Conservation (phyloP, 805 yeast species). For the Zygosaccharomyces rouxii region DNA sequence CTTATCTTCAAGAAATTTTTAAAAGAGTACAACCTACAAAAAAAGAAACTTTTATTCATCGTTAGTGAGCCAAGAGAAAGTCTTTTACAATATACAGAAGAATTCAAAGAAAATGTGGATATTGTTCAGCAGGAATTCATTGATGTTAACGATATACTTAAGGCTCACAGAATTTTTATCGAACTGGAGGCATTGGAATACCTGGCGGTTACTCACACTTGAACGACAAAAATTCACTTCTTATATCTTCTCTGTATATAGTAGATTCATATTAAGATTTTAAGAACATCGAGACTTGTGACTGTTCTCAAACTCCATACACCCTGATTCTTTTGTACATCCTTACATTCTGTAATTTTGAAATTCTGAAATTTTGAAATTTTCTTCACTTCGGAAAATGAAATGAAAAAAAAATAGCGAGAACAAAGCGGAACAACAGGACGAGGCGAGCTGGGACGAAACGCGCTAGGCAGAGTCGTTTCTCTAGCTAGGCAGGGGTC, state of each 20-base stretch:
- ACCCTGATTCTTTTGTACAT: neutral
- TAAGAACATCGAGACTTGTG: neutral
- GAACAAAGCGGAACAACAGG: too few species aligned
- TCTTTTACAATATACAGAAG: constrained; percentile 54
- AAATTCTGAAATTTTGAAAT: neutral
- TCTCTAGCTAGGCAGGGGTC: neutral
- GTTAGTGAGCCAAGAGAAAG: constrained; percentile 58
- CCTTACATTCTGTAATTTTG: neutral
- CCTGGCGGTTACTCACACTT: constrained; percentile 38
- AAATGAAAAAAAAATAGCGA: too few species aligned
- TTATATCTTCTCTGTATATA: constrained; percentile 7
- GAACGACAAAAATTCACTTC: neutral
- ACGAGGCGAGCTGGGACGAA: too few species aligned
- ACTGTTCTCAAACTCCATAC: constrained; percentile 8
- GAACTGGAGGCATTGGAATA: constrained; percentile 70
- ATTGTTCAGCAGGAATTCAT: constrained; percentile 72
- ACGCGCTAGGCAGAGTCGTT: neutral
- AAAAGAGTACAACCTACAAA: constrained; percentile 45
- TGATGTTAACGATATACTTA: constrained; percentile 76
- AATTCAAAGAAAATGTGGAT: constrained; percentile 50
- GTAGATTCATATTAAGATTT: neutral
- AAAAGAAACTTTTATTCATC: constrained; percentile 57
- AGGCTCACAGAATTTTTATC: constrained; percentile 69
- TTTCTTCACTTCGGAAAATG: neutral
- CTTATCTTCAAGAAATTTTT: constrained; percentile 44